Percentiles rank a stretch among this genome's conserved stretches.
phyloP scores from a whole-genome alignment of 2,329 filamentous ascomycete species.

The Colletotrichum aenigma region DNA sequence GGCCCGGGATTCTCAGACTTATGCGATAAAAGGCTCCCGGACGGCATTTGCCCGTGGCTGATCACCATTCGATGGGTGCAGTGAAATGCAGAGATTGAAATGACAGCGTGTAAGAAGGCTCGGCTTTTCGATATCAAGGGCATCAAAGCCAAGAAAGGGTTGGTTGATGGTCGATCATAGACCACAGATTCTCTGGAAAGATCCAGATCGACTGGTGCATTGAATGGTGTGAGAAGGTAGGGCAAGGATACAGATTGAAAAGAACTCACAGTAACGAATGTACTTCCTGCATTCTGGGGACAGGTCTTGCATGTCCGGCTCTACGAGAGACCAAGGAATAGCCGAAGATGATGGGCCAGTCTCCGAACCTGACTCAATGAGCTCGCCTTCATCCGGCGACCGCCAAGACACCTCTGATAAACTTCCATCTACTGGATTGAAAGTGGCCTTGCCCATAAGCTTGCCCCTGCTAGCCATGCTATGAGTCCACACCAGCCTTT shows the following conservation, averaged over 20 bases:
- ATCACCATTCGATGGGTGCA: constrained; percentile 10
- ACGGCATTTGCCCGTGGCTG: background rate
- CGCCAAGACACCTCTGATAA: background rate
- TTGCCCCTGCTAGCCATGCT: constrained; percentile 12
- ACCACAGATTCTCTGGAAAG: constrained; percentile 15
- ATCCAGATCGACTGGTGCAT: constrained; percentile 4
- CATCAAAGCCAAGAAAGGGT: constrained; percentile 12
- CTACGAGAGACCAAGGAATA: background rate
- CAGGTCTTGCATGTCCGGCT: background rate
- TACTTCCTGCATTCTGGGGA: constrained; percentile 1
- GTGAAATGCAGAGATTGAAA: constrained; percentile 13
- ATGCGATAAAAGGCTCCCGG: background rate
- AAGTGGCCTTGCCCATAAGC: constrained; percentile 1
- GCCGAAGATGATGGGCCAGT: background rate
- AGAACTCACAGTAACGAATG: constrained; percentile 10
- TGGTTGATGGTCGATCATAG: constrained; percentile 6
- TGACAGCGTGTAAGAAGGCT: background rate
- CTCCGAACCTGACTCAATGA: background rate
- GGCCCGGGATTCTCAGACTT: too few species aligned
- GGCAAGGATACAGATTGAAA: background rate
- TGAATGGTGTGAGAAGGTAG: background rate
- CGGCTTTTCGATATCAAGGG: background rate
- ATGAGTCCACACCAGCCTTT: constrained; percentile 9
- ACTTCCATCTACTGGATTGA: background rate
- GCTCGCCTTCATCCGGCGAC: background rate